Base-by-base conservation (phyloP, 345 rosid species). In the sweet orange (Citrus sinensis) region DNA sequence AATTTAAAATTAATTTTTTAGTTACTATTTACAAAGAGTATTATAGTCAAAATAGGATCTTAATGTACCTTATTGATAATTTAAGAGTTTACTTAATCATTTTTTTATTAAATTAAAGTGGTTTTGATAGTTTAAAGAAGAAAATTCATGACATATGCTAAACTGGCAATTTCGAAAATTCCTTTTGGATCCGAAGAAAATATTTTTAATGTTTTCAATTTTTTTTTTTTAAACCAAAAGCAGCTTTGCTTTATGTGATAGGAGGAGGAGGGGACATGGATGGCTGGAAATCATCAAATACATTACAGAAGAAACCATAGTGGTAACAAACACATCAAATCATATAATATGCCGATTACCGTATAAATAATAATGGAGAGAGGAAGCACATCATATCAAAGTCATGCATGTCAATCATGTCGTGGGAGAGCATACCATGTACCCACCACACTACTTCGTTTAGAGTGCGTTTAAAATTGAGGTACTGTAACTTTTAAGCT, bases 301-400 rank as follows among this genome's bases (percentile, higher is more conserved):
- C 79, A 27, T 29, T 73, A 70, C 74, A 81, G 64, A 42, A 69
- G 30, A 59, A 22, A 78, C 49, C 30, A 69, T 61, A 63, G 40
- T 73, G 61, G 74, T 74, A 70, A 72, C 78, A 76, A 76, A 56
- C 63, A 78, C 10, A 78, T 78, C 82, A 78, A 74, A 82, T 83
- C 82, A 83, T 61, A 82, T 73, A 75, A 86, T 59, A 32, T 10
- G 22, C 34, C 34, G 34, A 32, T 32, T 32, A 32, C 27, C 56
- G 16, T 39, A 54, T n/a, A 19, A 71, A 58, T 56, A 78, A 80
- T 79, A 83, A 75, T 78, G 25, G 25, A 56, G 68, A 64, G 71
- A 64, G 71, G 25, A 54, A 55, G 58, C 49, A 83, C 79, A 76
- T 70, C 83, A 80, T 71, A 69, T 80, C 85, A 67, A 49, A 61